These are phyloP conservation scores for Sclerotinia minor DNA, from an alignment of 2,329 filamentous ascomycete genomes.

Conservation along the genomic window DNA sequence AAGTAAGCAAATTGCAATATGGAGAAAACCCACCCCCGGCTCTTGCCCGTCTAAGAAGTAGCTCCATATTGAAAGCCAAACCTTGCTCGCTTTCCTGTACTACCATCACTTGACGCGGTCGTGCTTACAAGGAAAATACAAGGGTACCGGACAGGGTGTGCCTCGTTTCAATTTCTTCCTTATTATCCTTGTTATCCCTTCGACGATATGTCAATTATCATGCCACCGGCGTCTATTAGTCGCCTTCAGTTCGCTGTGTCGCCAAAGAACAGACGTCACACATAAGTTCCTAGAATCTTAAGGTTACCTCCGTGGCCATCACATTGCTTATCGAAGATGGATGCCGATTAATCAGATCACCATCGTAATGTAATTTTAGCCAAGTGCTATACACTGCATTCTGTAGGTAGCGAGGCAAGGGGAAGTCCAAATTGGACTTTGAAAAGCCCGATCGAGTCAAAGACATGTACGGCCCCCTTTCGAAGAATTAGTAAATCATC, in stretches of 20 bases:
- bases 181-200: not conserved
- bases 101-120: constrained; percentile 14
- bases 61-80: constrained; percentile 1
- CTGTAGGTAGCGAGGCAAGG: constrained; percentile 1
- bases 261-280: constrained; percentile 24
- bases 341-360: constrained; percentile 27
- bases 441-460: constrained; percentile 18
- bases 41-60: not conserved
- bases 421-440: constrained; percentile 1
- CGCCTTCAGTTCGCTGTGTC: constrained; percentile 20
- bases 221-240: constrained; percentile 25
- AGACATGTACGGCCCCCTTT: constrained; percentile 7
- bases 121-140: not conserved
- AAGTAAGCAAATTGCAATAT: constrained; percentile 6
- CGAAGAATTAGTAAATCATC: constrained; percentile 21
- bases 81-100: constrained; percentile 3
- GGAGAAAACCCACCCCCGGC: not conserved
- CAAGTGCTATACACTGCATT: constrained; percentile 3
- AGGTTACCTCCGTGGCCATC: constrained; percentile 13
- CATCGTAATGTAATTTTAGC: not conserved
- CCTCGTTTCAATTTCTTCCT: constrained; percentile 7
- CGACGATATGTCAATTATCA: not conserved
- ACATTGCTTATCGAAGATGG: constrained; percentile 31
- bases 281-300: constrained; percentile 7
- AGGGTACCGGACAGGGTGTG: not conserved